Evolutionary conservation across 116 monocot species (phyloP), one percentile per base, ranked within the genome.

Genomic region (Iris pallida): DNA sequence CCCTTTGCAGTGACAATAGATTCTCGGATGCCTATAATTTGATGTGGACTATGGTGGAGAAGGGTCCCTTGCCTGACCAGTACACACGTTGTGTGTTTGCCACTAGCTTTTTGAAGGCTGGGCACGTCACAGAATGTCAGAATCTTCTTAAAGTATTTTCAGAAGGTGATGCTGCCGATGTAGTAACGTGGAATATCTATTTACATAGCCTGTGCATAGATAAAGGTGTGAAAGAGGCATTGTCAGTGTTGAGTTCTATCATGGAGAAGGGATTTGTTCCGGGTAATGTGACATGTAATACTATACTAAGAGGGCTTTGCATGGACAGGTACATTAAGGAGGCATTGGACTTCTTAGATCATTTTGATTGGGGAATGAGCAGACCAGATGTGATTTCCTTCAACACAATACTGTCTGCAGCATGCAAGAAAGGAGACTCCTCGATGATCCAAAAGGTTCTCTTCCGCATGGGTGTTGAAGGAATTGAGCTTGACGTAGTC

Each of bases 251-350:
- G 51, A 74, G 17, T 12, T 49, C 17, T 17, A 76, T 79, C 79
- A 57, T 76, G 5, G 70, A 66, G 44, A 55, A 64, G 57, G 81
- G 88, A 5, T 70, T 84, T 56, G 15, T 63, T 16, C 82, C 79
- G n/a, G 76, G 56, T 51, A 73, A 54, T 63, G 74, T 63, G 57
- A 88, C 82, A 58, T 81, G 64, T 68, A 88, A 84, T 71, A 81
- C 79, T 42, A 70, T 88, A 71, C 58, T 88, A 20, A 88, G 76
- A 71, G 88, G 88, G 11, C 63, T 79, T 56, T 84, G 84, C 68
- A 65, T 47, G 61, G 88, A 85, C 63, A n/a, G n/a, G n/a, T 76
- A 71, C 18, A 15, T 85, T 15, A 68, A 82, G 16, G 68, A 79
- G 53, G 84, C 88, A 51, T 66, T 88, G 10, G 52, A 47, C 46